A percentile compares a stretch with the other conserved stretches of the same genome.
These are phyloP conservation scores for Erysiphe pulchra DNA, from an alignment of 2,329 filamentous ascomycete genomes.

Conservation along the genomic window DNA sequence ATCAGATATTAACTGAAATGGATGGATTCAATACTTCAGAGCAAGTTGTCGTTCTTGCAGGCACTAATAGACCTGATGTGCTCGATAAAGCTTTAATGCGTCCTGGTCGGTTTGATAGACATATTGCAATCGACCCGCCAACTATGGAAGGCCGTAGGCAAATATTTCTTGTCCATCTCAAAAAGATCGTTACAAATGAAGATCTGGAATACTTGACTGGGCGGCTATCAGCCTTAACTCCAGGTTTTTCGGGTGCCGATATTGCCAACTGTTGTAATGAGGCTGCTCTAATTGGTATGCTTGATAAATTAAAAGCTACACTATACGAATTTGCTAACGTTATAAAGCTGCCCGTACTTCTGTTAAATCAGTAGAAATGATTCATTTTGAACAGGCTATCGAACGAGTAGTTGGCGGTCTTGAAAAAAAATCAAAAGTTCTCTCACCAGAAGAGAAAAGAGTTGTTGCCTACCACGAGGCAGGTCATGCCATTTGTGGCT, in stretches of 20 bases:
- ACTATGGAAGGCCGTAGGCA: conserved; percentile 94
- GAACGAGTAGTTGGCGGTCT: conserved; percentile 90
- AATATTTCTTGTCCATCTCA: conserved; percentile 84
- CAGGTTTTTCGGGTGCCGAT: conserved; percentile 89
- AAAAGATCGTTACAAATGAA: conserved; percentile 83
- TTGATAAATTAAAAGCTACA: not conserved
- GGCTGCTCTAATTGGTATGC: conserved; percentile 76
- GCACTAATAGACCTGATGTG: conserved; percentile 86
- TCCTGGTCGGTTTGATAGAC: conserved; percentile 86
- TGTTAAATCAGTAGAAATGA: conserved; percentile 60
- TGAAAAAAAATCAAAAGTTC: conserved; percentile 89
- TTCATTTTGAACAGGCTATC: conserved; percentile 89
- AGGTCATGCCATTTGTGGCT: conserved; percentile 92
- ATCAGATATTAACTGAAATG: conserved; percentile 98
- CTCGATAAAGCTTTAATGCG: conserved; percentile 91
- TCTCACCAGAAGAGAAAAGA: conserved; percentile 80
- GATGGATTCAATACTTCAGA: conserved; percentile 95
- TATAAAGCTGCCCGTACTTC: conserved; percentile 52
- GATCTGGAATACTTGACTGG: conserved; percentile 72
- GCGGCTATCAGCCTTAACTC: conserved; percentile 72
- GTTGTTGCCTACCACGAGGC: conserved; percentile 97
- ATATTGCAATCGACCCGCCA: conserved; percentile 82
- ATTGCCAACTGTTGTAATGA: conserved; percentile 98
- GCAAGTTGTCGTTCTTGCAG: conserved; percentile 86
- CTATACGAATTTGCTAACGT: conserved; percentile 16